Evolutionary conservation across 2,329 filamentous ascomycete species (phyloP), one percentile per base, ranked within the genome.

Genomic region (Daldinia sp.): DNA sequence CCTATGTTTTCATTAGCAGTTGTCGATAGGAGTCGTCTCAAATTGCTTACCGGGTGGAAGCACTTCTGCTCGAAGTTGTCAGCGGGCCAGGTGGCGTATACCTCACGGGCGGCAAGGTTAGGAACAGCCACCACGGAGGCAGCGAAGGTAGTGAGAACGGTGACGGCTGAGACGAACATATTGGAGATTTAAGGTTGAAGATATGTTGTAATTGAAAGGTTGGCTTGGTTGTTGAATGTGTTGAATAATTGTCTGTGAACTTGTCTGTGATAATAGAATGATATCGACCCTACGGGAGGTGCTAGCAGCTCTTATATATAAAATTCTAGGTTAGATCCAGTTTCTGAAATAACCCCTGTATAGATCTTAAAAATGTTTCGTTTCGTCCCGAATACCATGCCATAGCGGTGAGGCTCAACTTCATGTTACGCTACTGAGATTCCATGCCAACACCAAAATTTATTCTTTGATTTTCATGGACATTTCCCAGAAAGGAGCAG

Each of bases 41-140:
- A 30, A 6, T 21, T 48, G 57, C 62, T 39, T 39, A 67, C 65
- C 0, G 71, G 69, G 39, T 43, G 39, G 1, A 68, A 68, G 64
- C 72, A 74, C 34, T 66, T 68, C 61, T 67, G 58, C 21, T 17
- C 3, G 34, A 67, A 71, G 47, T 66, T 41, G 4, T 54, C 58
- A 8, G 50, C 67, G 1, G 48, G 45, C 68, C 68, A 69, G 7
- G 39, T 37, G 11, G 61, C 64, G 27, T 54, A 50, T 1, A 50
- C 51, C 34, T 55, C 39, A 23, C 54, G 56, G 25, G 34, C 30
- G 8, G 25, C 29, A n/a, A 56, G 27, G 23, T 53, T 37, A 25
- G 64, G 51, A 23, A 43, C n/a, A 8, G 63, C 67, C 2, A 39
- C 47, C 10, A 41, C 64, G 8, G 67, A 59, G 34, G 55, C 60